Base-by-base conservation (phyloP, 2,329 filamentous ascomycete genomes). In the Alternaria consortialis region DNA sequence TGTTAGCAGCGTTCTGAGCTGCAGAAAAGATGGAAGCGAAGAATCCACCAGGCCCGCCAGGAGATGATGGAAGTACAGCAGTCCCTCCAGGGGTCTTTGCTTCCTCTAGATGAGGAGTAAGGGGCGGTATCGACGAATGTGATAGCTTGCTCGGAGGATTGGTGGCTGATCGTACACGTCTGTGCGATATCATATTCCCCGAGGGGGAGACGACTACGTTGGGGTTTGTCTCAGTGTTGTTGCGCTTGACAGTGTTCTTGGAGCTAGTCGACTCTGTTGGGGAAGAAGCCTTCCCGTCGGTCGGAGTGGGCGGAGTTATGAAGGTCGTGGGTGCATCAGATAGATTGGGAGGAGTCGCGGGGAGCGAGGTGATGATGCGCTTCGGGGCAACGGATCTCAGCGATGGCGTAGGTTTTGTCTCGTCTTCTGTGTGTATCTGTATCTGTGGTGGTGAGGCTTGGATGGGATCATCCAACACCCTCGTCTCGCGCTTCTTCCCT, bases 1-100 rank as follows among this genome's bases (percentile, higher is more conserved):
- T 89, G 66, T 83, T 93, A 13, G 94, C 93, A 43, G 94, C 94
- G 85, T 91, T 97, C 79, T 98, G 94, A 17, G 95, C 95, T 46
- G 91, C 94, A 40, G 93, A 94, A 66, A 99, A 88, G 74, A 99
- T 91, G 27, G 92, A 94, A 5, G 93, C 97, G 80, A 99, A 98
- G 82, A 99, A 98, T 1, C 93, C 67, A 13, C 67, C 69, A 39
- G 79, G 79, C 0, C 93, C 67, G 7, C 65, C 66, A 32, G 79
- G 79, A 56, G 81, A 80, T 51, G 80, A 79, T 32, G 79, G 81
- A 39, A 77, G 75, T 31, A 80, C 79, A n/a, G 82, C 76, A 47
- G 86, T 83, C 56, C 87, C 85, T 31, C 86, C 83, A 34, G 87
- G 72, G 69, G 86, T 84, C 62, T 87, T 88, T n/a, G 82, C 75